Percentiles rank a stretch among this genome's conserved stretches.
These are phyloP conservation scores for Ottelia alismoides DNA, from an alignment of 106 monocot genomes.

Conservation along the genomic window DNA sequence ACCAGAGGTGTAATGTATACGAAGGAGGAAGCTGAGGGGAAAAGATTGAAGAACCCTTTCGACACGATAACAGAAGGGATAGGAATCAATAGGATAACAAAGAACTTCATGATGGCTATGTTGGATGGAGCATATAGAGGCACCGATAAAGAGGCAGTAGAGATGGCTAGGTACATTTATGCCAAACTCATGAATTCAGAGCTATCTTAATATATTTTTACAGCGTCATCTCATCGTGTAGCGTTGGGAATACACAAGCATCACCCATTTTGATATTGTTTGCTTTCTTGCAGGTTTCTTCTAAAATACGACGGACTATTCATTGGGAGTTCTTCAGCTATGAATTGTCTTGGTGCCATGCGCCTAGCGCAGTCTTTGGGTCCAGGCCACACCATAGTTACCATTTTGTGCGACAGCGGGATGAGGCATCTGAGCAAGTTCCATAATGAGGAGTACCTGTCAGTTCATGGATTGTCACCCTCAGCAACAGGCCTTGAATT, in stretches of 20 bases:
- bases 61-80: slow-evolving; percentile 97
- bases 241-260: too few species aligned
- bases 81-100: slow-evolving; percentile 88
- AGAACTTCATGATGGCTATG: slow-evolving; percentile 83
- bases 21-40: slow-evolving; percentile 90
- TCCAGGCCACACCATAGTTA: slow-evolving; percentile 85
- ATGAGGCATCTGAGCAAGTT: slow-evolving; percentile 98
- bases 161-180: slow-evolving; percentile 99
- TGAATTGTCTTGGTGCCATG: slow-evolving; percentile 91
- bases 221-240: too few species aligned
- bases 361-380: slow-evolving; percentile 52
- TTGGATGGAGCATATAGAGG: slow-evolving; percentile 86
- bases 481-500: slow-evolving; percentile 62
- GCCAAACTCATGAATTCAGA: too few species aligned
- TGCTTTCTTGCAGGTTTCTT: slow-evolving; percentile 45
- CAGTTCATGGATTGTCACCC: slow-evolving; percentile 51
- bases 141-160: slow-evolving; percentile 81
- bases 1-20: slow-evolving; percentile 97
- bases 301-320: slow-evolving; percentile 85
- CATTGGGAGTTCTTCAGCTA: slow-evolving; percentile 89
- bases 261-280: too few species aligned
- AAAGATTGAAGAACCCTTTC: slow-evolving; percentile 90
- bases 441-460: slow-evolving; percentile 50
- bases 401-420: slow-evolving; percentile 87
- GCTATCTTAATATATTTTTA: too few species aligned